Evolutionary conservation across 2,329 filamentous ascomycete species (phyloP), one percentile per base, ranked within the genome.

Genomic region (Seiridium cupressi): DNA sequence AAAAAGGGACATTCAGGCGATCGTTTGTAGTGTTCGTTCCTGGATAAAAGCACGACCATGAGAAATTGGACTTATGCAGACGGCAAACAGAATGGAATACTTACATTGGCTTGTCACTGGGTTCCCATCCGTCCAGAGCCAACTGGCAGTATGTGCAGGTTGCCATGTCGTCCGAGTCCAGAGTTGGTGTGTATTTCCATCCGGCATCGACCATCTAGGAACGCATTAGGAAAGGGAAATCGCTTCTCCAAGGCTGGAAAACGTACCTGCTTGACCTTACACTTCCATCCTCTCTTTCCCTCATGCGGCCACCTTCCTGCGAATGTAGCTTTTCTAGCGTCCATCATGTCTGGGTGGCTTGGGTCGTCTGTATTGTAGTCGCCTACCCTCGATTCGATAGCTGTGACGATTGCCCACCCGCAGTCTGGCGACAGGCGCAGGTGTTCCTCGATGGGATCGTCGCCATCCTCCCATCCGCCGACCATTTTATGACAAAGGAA

Each of bases 81-180:
- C 10, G 3, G 18, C 9, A 13, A n/a, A 4, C 5, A 35, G 11
- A 8, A 46, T 42, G 34, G n/a, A 47, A 35, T 62, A 76, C 89
- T 76, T 74, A 93, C 88, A 90, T 85, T 62, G 95, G 95, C 71
- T 96, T 92, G 73, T 99, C 95, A 61, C 89, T 88, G 1, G 90
- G 89, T 71, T 98, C 95, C 95, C 96, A 99, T 5, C 93, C 93
- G 73, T 98, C 94, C 9, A 99, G 83, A 9, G 90, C 92, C 13
- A 98, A 78, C 60, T 90, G 87, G 77, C 95, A 99, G 76, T 98
- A 97, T 35, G 91, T 84, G 72, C 95, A 99, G 9, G 90, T 95
- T 8, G 92, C 91, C 77, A 94, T 91, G 73, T 99, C 95, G 65
- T 95, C 89, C 10, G 88, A 92, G 48, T 94, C 92, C 48, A 85